Evolutionary conservation across 1,139 yeast genomes (phyloP), one percentile per base, ranked within the genome.

Genomic region (Candida sp.): DNA sequence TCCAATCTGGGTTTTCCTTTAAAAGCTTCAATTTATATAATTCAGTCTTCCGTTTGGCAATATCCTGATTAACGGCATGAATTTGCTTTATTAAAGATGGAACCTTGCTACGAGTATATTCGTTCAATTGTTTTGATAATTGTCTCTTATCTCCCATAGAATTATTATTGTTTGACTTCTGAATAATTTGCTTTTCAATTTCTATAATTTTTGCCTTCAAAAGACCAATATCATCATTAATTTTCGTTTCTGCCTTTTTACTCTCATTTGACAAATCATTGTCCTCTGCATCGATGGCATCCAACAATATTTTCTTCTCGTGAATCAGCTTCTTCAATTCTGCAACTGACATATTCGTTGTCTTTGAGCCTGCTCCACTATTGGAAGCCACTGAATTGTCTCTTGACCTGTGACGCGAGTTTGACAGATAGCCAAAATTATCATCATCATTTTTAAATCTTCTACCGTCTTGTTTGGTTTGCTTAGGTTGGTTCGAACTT

Each of bases 251-350:
- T 7, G 51, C 45, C 41, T 53, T 58, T 33, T 48, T 57, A 22
- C 48, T 52, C 4, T 55, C 45, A 5, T 57, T 53, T 1, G 50
- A 42, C 21, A 60, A 50, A 45, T 82, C 84, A 46, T 78, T 82
- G 54, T 83, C 95, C 51, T 78, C 77, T 1, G 84, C 79, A 57
- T 87, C 95, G 51, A 85, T 65, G 1, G 95, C 93, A 50, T 79
- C 86, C 41, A 87, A 68, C 42, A 86, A 58, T 45, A 84, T 82
- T 53, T 79, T 75, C 71, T 85, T 86, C 58, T 87, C 95, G 39
- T 79, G 78, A 41, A 87, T 76, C 49, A 73, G 64, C 57, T 84
- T 85, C 54, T 77, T 79, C 55, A 87, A 71, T 22, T 81, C 82
- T 3, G 73, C 77, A 41, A 77, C 61, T 8, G 74, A 46, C 50